Evolutionary conservation across 495 filamentous ascomycete genomes (phyloP).

Genomic region (Aspergillus kassunensis): DNA sequence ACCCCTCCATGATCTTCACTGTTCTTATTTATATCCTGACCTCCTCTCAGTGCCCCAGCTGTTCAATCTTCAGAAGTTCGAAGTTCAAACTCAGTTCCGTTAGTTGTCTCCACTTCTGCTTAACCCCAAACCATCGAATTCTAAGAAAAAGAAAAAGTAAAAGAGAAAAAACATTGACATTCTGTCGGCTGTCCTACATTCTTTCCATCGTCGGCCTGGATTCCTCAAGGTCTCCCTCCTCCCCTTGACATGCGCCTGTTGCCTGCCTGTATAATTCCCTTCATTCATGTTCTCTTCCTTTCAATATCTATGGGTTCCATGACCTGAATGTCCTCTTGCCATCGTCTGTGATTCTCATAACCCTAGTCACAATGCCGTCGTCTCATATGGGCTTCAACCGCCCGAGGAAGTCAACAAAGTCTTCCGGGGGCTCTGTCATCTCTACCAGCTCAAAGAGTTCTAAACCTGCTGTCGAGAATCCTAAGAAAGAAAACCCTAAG

Average conservation of each 20-base stretch:
- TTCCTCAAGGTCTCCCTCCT: conserved; percentile 8
- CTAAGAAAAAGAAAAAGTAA: neutral
- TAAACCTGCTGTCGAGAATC: conserved; percentile 21
- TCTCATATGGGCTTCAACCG: conserved; percentile 21
- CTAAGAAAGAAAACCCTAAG: conserved; percentile 18
- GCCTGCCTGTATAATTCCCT: neutral
- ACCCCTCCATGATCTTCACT: conserved; percentile 16
- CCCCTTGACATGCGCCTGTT: conserved; percentile 19
- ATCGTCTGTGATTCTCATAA: conserved; percentile 1
- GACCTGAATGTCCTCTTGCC: conserved; percentile 11
- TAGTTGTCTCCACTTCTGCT: conserved; percentile 2
- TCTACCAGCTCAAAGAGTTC: conserved; percentile 22
- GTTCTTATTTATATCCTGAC: conserved; percentile 2
- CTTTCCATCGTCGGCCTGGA: conserved; percentile 9
- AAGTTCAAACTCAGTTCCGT: no score
- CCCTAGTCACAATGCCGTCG: conserved; percentile 30
- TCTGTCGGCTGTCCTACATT: conserved; percentile 21
- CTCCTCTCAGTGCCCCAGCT: neutral
- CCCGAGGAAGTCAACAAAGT: conserved; percentile 27
- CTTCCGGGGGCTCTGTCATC: conserved; percentile 26
- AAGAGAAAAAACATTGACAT: neutral
- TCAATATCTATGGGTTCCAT: conserved; percentile 14
- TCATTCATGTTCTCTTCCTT: conserved; percentile 19
- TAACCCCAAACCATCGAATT: conserved; percentile 5
- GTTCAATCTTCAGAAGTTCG: no score